These are phyloP conservation scores for Athelia sp. DNA, from an alignment of 1,284 basidiomycete species.

Conservation along the genomic window DNA sequence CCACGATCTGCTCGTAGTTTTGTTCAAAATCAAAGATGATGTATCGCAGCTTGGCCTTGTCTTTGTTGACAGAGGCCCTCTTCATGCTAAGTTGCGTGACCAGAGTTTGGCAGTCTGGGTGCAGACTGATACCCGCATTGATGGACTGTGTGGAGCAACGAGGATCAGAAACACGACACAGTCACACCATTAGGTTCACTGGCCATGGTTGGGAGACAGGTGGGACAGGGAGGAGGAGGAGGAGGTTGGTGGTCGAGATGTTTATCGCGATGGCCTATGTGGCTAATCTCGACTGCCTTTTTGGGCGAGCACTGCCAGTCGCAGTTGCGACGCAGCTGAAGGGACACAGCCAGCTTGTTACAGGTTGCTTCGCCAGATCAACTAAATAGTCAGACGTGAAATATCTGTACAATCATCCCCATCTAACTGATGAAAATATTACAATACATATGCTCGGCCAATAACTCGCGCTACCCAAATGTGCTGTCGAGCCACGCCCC, in stretches of 20 bases:
- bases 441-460: too few relatives aligned
- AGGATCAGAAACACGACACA: not conserved
- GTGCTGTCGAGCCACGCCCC: constrained; percentile 76
- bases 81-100: constrained; percentile 1
- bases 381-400: too few relatives aligned
- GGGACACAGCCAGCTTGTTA: too few relatives aligned
- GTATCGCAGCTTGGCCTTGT: not conserved
- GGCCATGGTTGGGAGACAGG: not conserved
- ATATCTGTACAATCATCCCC: too few relatives aligned
- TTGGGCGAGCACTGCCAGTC: too few relatives aligned
- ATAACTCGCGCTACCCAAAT: constrained; percentile 62
- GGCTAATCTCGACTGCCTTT: not conserved
- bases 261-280: constrained; percentile 1
- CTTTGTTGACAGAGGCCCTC: not conserved
- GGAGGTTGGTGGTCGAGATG: not conserved
- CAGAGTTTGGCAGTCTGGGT: not conserved
- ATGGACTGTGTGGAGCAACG: not conserved
- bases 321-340: too few relatives aligned
- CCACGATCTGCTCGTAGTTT: not conserved
- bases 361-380: too few relatives aligned
- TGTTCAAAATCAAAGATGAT: constrained; percentile 1
- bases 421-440: too few relatives aligned
- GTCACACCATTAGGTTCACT: not conserved
- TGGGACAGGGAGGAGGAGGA: not conserved
- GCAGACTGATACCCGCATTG: not conserved